phyloP scores from a whole-genome alignment of 2,329 filamentous ascomycete genomes.

The Thielaviopsis ethacetica region DNA sequence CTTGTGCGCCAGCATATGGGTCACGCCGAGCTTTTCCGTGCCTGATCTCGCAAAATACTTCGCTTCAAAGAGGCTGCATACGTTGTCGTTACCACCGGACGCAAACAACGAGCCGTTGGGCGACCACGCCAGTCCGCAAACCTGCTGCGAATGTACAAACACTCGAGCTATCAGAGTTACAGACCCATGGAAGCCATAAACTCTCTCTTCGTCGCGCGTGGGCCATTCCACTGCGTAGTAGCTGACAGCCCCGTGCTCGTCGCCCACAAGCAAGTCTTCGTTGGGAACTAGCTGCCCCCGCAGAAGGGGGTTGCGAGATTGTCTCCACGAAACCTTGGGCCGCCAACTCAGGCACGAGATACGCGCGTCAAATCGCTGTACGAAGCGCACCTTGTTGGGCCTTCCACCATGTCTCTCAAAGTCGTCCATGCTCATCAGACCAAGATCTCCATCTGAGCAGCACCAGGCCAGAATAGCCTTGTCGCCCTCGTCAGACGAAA shows the following conservation, averaged over 20 bases:
- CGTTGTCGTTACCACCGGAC: conserved; percentile 84
- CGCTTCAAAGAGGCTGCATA: conserved; percentile 65
- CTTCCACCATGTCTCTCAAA: not conserved
- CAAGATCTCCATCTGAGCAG: conserved; percentile 58
- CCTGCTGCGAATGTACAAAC: conserved; percentile 67
- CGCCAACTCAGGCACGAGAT: conserved; percentile 74
- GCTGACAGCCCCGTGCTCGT: conserved; percentile 67
- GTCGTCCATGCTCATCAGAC: conserved; percentile 46
- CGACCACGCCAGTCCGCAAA: conserved; percentile 88
- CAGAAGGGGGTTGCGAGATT: conserved; percentile 32
- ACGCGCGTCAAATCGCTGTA: conserved; percentile 56
- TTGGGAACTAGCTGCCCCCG: conserved; percentile 39
- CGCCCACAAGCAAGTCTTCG: conserved; percentile 76
- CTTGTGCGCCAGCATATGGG: not conserved
- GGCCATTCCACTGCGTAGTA: conserved; percentile 88
- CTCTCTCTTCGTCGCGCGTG: conserved; percentile 41
- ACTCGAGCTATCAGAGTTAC: conserved; percentile 67
- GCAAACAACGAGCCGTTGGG: conserved; percentile 60
- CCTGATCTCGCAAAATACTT: conserved; percentile 32
- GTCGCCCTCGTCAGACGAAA: conserved; percentile 62
- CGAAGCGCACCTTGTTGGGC: conserved; percentile 41
- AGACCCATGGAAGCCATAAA: conserved; percentile 57
- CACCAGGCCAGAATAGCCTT: conserved; percentile 75
- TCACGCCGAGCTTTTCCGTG: conserved; percentile 6
- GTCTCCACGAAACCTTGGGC: conserved; percentile 38